phyloP scores from a whole-genome alignment of 768 basidiomycete genomes.

The Russula griseocarnosa region DNA sequence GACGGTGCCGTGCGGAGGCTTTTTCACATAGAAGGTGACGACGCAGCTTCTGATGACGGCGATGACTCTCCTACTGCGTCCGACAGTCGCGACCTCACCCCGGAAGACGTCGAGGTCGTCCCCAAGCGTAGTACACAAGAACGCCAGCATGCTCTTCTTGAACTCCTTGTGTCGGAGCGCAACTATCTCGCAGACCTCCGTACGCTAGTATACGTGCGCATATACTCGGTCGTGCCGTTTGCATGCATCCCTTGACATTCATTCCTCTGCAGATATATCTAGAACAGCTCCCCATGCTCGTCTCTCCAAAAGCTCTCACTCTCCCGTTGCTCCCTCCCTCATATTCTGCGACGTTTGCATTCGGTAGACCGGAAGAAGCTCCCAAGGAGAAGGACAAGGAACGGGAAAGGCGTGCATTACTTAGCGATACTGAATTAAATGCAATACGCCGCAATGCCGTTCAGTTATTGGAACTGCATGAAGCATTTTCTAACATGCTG shows the following conservation, averaged over 20 bases:
- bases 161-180: conserved; percentile 80
- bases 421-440: conserved; percentile 56
- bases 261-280: conserved; percentile 44
- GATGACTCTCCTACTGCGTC: conserved; percentile 28
- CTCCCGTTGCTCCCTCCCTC: conserved; percentile 35
- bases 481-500: conserved; percentile 58
- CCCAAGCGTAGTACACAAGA: conserved; percentile 24
- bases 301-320: conserved; percentile 31
- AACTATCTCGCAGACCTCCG: conserved; percentile 78
- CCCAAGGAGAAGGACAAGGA: conserved; percentile 18
- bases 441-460: conserved; percentile 62
- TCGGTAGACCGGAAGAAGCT: conserved; percentile 13
- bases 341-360: conserved; percentile 29
- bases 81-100: not conserved
- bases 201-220: conserved; percentile 66
- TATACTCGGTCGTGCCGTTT: not conserved
- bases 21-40: conserved; percentile 37
- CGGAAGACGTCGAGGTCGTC: conserved; percentile 1
- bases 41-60: conserved; percentile 34
- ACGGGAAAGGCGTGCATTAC: conserved; percentile 46
- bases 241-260: conserved; percentile 3
- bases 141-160: conserved; percentile 70
- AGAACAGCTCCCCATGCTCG: conserved; percentile 34
- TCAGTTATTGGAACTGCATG: conserved; percentile 64
- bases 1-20: conserved; percentile 24